Evolutionary conservation across 2,329 filamentous ascomycete genomes (phyloP).

Genomic region (Microsporum audouinii): DNA sequence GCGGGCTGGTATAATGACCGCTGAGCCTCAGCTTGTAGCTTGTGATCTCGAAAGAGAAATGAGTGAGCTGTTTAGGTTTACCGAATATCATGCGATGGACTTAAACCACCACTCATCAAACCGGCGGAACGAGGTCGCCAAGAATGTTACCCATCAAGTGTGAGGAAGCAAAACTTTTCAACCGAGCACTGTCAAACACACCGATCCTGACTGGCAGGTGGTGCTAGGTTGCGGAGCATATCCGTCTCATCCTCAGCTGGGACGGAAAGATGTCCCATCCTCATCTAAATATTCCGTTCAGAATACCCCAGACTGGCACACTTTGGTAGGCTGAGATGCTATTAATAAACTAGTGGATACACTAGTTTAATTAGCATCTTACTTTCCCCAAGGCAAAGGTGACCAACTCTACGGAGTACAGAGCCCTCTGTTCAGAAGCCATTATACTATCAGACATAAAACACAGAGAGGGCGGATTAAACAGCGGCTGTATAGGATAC

Average conservation of each 20-base stretch:
- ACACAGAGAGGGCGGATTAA: not conserved
- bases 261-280: not conserved
- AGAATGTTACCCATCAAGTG: not conserved
- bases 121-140: not conserved
- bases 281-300: not conserved
- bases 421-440: not conserved
- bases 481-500: not conserved
- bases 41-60: not conserved
- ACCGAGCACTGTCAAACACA: not conserved
- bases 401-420: not conserved
- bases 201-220: not conserved
- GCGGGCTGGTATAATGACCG: not conserved
- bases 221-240: not conserved
- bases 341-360: slow-evolving; percentile 2
- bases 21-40: not conserved
- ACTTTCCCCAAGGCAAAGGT: not conserved
- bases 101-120: not conserved
- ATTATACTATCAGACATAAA: not conserved
- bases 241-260: slow-evolving; percentile 1
- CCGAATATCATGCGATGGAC: not conserved
- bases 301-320: not conserved
- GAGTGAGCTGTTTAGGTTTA: not conserved
- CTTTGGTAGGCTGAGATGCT: not conserved
- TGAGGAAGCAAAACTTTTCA: not conserved
- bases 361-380: not conserved